Base-by-base conservation (phyloP, 352 stramenopile species). In the Phytopythium helicoides region DNA sequence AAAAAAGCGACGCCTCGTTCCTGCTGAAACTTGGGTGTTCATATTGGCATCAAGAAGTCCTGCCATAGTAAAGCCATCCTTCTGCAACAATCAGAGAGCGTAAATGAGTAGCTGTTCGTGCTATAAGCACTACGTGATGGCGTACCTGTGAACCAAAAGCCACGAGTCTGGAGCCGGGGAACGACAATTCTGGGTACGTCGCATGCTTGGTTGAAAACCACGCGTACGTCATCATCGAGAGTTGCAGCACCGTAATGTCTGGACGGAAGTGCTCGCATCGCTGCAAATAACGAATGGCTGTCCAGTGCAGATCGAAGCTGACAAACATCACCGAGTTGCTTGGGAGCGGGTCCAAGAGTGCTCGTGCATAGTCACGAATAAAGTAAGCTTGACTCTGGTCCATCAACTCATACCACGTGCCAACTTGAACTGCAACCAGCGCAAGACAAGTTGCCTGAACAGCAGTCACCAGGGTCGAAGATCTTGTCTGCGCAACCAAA, bases 281-380 rank as follows among this genome's bases (percentile, higher is more conserved):
- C 58, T 97, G 88, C 23, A 97, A 56, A 54, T 98, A 98, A 36
- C 94, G 64, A 26, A 97, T 44, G 23, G 83, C 79, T 1, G 92
- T 97, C 89, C 89, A 98, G 52, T 97, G 86, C 40, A 96, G 67
- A 55, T 98, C 92, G 64, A 96, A 98, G 60, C 96, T 97, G 21
- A 94, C 84, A 23, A 98, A 71, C 0, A 98, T 53, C 10, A 97
- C 60, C 15, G 91, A 81, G 38, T 91, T 68, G 35, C 12, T 10
- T 14, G 94, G 89, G 1, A 98, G 57, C 21, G 87, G 81, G 10
- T 90, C 81, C 16, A 98, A 55, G 23, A 98, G 60, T 3, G 87
- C 88, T 5, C 66, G 64, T 0, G 89, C 91, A 60, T 98, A 97
- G 28, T 87, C 71, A 16, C 62, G 62, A 52, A 98, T 95, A 63